Base-by-base conservation (phyloP, 495 filamentous ascomycete genomes). In the Penicillium bialowiezense region DNA sequence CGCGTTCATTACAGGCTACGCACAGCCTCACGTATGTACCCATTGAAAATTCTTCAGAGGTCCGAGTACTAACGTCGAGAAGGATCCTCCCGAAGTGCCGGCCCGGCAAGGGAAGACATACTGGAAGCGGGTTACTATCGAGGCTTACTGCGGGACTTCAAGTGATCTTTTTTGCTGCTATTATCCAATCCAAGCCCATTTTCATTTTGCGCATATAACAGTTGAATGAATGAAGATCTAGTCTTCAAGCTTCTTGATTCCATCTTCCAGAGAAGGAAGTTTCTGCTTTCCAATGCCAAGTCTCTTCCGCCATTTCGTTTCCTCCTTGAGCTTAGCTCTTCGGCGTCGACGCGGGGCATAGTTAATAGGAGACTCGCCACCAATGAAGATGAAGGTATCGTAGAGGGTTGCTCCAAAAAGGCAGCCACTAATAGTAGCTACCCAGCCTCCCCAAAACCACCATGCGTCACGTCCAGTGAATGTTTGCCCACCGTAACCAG, bases 401-500 rank as follows among this genome's bases (percentile, higher is more conserved):
- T 81, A 80, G 10, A 79, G 42, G 31, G 76, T 73, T 1, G 70
- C 74, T 5, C 77, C 76, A 51, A 77, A 77, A 0, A 65, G 50
- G 48, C 65, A 71, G 3, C 74, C 78, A 19, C 55, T 60, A 52
- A 80, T 76, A 8, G 71, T 70, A 3, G 76, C 74, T 5, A 77
- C 62, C 62, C 77, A 77, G 0, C 74, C 52, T 17, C 72, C 71
- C 78, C 76, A 80, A 48, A 78, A 70, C 62, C 78, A 82, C 76
- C 78, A 83, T 4, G 78, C 78, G 18, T 75, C 64, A n/a, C 55
- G 59, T 15, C 51, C 54, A 15, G 20, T 45, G 54, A 63, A 63
- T 2, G 55, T 24, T 12, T 51, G 23, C 2, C 56, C 56, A 9
- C 80, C 80, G 50, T 79, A 81, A 5, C 79, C 80, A 8, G 81